A percentile compares a stretch with the other conserved stretches of the same genome.
Evolutionary conservation across 2,329 filamentous ascomycete species (phyloP).

Genomic region (Pseudogymnoascus sp.): DNA sequence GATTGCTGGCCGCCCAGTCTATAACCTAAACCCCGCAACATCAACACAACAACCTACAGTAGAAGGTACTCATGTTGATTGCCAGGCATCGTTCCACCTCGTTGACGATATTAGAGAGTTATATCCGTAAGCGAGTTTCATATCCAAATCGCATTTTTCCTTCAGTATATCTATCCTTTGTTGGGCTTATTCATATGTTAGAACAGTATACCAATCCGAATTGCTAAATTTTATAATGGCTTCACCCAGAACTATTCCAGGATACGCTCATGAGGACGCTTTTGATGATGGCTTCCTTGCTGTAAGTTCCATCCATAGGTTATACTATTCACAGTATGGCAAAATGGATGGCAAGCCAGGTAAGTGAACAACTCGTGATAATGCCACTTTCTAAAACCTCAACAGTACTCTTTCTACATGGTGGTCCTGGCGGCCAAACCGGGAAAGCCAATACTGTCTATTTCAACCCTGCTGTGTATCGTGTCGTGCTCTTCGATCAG

Average conservation of each 20-base stretch:
- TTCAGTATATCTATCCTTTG: neutral
- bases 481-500: conserved; percentile 41
- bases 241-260: conserved; percentile 11
- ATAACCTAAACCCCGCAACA: neutral
- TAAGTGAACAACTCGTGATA: conserved; percentile 16
- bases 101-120: neutral
- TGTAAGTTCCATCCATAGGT: conserved; percentile 30
- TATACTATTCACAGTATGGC: conserved; percentile 35
- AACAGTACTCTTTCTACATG: conserved; percentile 35
- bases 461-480: conserved; percentile 39
- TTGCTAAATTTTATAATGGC: neutral
- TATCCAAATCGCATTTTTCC: neutral
- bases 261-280: conserved; percentile 29
- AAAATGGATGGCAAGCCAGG: conserved; percentile 33
- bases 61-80: neutral
- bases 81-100: neutral
- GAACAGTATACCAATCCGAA: neutral
- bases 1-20: neutral
- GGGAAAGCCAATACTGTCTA: conserved; percentile 32
- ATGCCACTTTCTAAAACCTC: neutral
- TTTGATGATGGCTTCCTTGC: conserved; percentile 29
- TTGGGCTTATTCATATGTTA: neutral
- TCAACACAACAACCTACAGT: neutral
- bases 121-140: neutral
- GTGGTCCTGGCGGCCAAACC: conserved; percentile 34